Base-by-base conservation (phyloP, 352 stramenopile genomes). In the Globisporangium barbulae region DNA sequence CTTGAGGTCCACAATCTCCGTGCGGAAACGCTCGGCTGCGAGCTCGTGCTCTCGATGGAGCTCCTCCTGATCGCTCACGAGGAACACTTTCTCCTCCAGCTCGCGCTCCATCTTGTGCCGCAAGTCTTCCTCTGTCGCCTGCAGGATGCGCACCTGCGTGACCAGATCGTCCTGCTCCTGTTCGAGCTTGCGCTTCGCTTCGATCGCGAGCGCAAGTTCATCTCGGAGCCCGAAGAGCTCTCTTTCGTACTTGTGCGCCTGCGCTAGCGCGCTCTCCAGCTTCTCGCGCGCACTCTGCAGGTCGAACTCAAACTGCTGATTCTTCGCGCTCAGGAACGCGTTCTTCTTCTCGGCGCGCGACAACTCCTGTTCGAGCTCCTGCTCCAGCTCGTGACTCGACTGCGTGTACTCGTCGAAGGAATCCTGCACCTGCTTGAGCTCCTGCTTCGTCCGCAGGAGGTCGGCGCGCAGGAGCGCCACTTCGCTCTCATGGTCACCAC, bases 1-100 rank as follows among this genome's bases (percentile, higher is more conserved):
- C 65, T 95, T 89, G 60, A 95, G 79, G 63, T 95, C 86, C 72
- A 93, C 76, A 45, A 95, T 92, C 69, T 95, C 83, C 0, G 81
- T 90, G 3, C 86, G 84, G 63, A 93, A 86, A 19, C 86, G 82
- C 67, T 95, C 86, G 15, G 67, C 76, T 21, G 79, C 85, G 55
- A 95, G 70, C 49, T 93, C 84, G 63, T 95, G 84, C 64, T 92
- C 83, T 5, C 70, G 81, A 63, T 91, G 74, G 30, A 93, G 81
- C 72, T 95, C 86, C 53, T 92, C 86, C 47, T 93, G 83, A 60
- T 95, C 86, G 61, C 75, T 92, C 49, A 89, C 56, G 22, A 95
- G 52, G 61, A 95, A 95, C 22, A 95, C 83, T 65, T 91, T 92
- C 53, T 95, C 84, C 65, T 95, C 86, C 59, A 91, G 90, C 70